Evolutionary conservation across 176 grass and related monocot genomes (phyloP), one percentile per base, ranked within the genome.

Genomic region (Zizania latifolia): DNA sequence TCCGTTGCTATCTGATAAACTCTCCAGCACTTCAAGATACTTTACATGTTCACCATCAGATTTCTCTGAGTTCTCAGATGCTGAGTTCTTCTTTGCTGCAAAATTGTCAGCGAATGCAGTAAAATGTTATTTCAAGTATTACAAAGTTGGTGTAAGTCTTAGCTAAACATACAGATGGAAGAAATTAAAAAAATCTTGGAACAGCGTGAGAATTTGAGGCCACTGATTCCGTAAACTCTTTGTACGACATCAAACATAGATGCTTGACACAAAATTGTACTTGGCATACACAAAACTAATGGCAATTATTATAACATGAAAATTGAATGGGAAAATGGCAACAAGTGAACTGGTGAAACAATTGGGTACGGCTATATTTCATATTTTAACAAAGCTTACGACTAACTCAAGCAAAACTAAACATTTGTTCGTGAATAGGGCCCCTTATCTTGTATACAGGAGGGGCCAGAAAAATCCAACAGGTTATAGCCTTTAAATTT

Each of bases 21-120:
- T 77, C 53, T 88, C 89, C 38, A 92, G 72, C 22, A 95, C 69
- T 79, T 90, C 89, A 61, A 99, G 92, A 77, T 92, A 94, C 21
- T 92, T 99, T 69, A 92, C 84, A 83, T 86, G 89, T 32, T 67
- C 82, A 64, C 61, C 72, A 16, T 93, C 82, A 62, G 85, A 81
- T 84, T 97, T 93, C 60, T 86, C 92, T 60, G 75, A 54, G 43
- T 58, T 67, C 72, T 92, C 86, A n/a, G 87, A 69, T 54, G 35
- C 69, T 36, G 77, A 72, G 31, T 63, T 79, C 65, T 89, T 91
- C 40, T 80, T 92, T 65, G 89, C 96, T 94, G 89, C 41, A 79
- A 66, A 62, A 74, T 57, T 53, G 10, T 30, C 8, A 34, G 37
- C 15, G 19, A 75, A 76, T 7, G 39, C 34, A 21, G 48, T 22